phyloP scores from a whole-genome alignment of 208 protist species.

The Acanthamoeba triangularis region DNA sequence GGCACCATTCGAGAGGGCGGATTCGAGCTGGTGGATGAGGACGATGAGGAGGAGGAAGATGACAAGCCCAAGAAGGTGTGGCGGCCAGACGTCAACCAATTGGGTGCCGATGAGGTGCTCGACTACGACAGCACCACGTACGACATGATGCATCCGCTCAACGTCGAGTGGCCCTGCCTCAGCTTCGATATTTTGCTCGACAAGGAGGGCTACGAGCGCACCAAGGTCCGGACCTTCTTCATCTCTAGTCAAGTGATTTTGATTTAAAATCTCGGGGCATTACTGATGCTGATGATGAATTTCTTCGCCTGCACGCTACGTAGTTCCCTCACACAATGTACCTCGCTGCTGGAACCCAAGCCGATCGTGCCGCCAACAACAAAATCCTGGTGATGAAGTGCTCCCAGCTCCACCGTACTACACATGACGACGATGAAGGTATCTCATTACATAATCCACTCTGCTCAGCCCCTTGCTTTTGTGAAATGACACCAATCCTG shows the following conservation, averaged over 20 bases:
- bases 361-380: constrained; percentile 94
- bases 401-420: constrained; percentile 95
- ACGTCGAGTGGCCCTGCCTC: constrained; percentile 88
- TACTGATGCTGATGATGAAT: background rate
- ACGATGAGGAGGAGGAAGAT: constrained; percentile 28
- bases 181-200: constrained; percentile 86
- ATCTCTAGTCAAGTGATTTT: background rate
- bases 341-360: constrained; percentile 97
- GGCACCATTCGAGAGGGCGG: background rate
- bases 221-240: constrained; percentile 39
- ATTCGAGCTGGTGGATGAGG: background rate
- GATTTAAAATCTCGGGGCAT: background rate
- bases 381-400: constrained; percentile 96
- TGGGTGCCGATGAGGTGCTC: constrained; percentile 83
- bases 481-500: background rate
- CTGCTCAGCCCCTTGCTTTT: too few species aligned
- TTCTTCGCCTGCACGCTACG: background rate
- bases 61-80: constrained; percentile 50
- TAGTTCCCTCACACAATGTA: constrained; percentile 96
- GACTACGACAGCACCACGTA: constrained; percentile 86
- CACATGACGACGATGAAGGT: constrained; percentile 91
- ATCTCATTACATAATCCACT: too few species aligned
- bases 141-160: constrained; percentile 85
- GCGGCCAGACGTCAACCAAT: constrained; percentile 80
- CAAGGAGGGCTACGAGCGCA: constrained; percentile 82